Conservation (phyloP, 805 yeast genomes). For the Suhomyces tanzawaensis region DNA sequence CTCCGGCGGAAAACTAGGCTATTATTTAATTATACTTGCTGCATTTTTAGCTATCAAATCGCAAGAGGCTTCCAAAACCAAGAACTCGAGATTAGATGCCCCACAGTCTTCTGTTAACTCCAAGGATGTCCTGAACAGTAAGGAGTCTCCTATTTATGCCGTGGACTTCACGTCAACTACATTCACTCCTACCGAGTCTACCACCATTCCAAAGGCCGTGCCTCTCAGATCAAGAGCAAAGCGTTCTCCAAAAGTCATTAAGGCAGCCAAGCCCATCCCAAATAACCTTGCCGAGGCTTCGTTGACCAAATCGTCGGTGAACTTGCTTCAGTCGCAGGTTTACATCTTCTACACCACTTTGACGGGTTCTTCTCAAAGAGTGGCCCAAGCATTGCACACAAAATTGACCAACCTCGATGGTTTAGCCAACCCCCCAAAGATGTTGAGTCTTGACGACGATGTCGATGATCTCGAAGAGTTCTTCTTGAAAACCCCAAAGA, state of each 20-base stretch:
- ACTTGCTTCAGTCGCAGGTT: slow-evolving; percentile 53
- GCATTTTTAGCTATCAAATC: neutral
- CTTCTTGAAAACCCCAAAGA: slow-evolving; percentile 62
- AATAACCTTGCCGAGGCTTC: slow-evolving; percentile 27
- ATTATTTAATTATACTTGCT: neutral
- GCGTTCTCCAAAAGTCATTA: slow-evolving; percentile 42
- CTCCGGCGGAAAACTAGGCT: slow-evolving; percentile 3
- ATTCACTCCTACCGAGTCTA: slow-evolving; percentile 23
- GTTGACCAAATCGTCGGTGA: slow-evolving; percentile 37
- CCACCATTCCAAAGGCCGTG: slow-evolving; percentile 16
- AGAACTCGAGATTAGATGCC: too few species aligned
- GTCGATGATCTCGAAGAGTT: slow-evolving; percentile 81
- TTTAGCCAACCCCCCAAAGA: slow-evolving; percentile 42
- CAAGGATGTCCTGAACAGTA: slow-evolving; percentile 3
- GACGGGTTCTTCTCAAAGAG: slow-evolving; percentile 76
- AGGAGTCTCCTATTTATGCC: slow-evolving; percentile 35
- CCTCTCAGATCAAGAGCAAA: slow-evolving; percentile 21
- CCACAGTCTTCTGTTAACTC: neutral
- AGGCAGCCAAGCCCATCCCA: slow-evolving; percentile 30
- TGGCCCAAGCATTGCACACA: slow-evolving; percentile 53
- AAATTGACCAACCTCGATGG: slow-evolving; percentile 28
- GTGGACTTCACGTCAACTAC: slow-evolving; percentile 42
- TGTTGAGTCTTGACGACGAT: slow-evolving; percentile 74
- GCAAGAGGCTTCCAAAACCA: neutral
- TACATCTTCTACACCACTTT: slow-evolving; percentile 78